Evolutionary conservation across 2,329 filamentous ascomycete genomes (phyloP), one percentile per base, ranked within the genome.

Genomic region (Xylaria sp.): DNA sequence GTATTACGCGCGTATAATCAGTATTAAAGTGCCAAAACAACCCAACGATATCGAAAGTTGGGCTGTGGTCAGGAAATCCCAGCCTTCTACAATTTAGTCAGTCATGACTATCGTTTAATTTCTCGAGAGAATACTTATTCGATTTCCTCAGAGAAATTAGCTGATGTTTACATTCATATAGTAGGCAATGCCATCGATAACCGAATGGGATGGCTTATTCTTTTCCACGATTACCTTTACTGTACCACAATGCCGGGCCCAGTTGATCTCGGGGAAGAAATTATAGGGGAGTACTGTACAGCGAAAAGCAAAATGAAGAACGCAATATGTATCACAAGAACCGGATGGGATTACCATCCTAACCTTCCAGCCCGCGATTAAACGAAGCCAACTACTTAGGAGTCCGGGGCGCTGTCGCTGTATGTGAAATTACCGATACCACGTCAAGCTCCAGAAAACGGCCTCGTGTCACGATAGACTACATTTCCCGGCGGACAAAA

Each of bases 391-490:
- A 18, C 39, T 20, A 28, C 6, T 5, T 3, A 28, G 12, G 1
- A 15, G n/a, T 32, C 15, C 56, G 12, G n/a, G 3, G 20, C 23
- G 46, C 28, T 23, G 39, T 39, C 56, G 39, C 39, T 10, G 39
- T 46, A 46, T 44, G 56, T 44, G 56, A 46, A 46, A 46, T 32
- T 58, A 28, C 39, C 39, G 15, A 58, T 46, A n/a, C 44, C 20
- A 44, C 55, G 39, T 28, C 37, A 46, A 10, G 13, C 23, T 34
- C 23, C 25, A 12, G 18, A n/a, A 12, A 46, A 58, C 23, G 32
- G 46, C 20, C 10, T 62, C 39, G 25, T 34, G 20, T 57, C 8
- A 57, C 41, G 51, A 51, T 4, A 34, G 55, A 20, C 28, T 48
- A 23, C 41, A 12, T 56, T 25, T 41, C 37, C 15, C 32, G 20